A percentile compares a stretch with the other conserved stretches of the same genome.
phyloP scores from a whole-genome alignment of 139 green algal species.

The Chlamydomonas sp. region DNA sequence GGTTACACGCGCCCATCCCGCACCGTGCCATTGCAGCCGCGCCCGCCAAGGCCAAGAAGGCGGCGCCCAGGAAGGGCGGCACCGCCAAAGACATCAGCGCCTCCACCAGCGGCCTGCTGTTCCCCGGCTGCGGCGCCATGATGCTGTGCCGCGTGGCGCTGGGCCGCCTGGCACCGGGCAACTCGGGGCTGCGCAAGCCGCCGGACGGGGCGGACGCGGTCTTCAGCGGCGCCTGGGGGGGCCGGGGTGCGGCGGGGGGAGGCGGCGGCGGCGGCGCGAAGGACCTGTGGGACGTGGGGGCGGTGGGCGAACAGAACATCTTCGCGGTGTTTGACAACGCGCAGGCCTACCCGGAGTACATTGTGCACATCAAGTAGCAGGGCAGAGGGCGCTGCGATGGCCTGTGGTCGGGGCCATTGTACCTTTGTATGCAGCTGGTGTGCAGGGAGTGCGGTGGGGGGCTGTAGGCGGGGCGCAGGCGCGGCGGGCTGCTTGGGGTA shows the following conservation, averaged over 20 bases:
- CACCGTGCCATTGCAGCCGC: background rate
- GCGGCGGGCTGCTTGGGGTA: too few species aligned
- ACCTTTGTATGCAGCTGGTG: too few species aligned
- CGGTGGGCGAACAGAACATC: background rate
- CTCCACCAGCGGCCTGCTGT: background rate
- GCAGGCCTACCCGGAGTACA: conserved; percentile 45
- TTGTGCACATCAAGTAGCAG: conserved; percentile 34
- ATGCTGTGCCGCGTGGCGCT: conserved; percentile 41
- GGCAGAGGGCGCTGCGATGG: background rate
- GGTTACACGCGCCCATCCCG: background rate
- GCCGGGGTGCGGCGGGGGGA: background rate
- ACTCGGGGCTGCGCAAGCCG: conserved; percentile 12
- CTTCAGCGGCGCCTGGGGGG: background rate
- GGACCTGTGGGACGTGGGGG: conserved; percentile 4
- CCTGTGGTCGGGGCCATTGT: too few species aligned
- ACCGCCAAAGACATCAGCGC: too few species aligned
- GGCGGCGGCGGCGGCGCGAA: background rate
- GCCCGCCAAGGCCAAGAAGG: background rate
- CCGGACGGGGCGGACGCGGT: conserved; percentile 33
- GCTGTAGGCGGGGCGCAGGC: too few species aligned
- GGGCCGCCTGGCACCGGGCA: conserved; percentile 5
- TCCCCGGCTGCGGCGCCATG: background rate
- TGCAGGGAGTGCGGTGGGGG: too few species aligned
- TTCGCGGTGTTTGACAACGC: conserved; percentile 45
- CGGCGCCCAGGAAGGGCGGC: background rate